Evolutionary conservation across 305 asterid species (phyloP).

Genomic region (Fraxinus sp.): DNA sequence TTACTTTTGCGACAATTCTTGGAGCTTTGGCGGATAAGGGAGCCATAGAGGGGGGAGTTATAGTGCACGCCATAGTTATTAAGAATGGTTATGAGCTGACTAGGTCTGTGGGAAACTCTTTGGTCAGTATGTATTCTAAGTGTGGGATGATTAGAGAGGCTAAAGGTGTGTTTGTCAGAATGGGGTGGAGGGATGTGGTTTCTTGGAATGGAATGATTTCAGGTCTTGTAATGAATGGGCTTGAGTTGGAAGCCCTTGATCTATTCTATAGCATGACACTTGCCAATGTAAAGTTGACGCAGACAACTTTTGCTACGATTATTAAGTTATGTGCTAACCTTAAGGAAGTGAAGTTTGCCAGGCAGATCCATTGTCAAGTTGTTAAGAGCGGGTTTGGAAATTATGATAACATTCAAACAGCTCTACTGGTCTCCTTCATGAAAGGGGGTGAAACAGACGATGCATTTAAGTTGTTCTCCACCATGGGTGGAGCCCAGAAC

Average conservation of each 20-base stretch:
- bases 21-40: constrained; percentile 75
- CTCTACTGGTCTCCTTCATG: constrained; percentile 75
- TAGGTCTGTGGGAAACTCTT: constrained; percentile 66
- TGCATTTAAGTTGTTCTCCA: constrained; percentile 60
- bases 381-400: constrained; percentile 50
- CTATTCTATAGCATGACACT: constrained; percentile 59
- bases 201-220: constrained; percentile 97
- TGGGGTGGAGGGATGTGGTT: constrained; percentile 52
- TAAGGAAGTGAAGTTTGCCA: constrained; percentile 56
- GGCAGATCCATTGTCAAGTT: constrained; percentile 67
- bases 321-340: constrained; percentile 68
- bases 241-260: constrained; percentile 60
- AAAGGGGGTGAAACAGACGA: constrained; percentile 68
- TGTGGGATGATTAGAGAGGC: constrained; percentile 76
- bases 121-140: constrained; percentile 76
- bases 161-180: constrained; percentile 47
- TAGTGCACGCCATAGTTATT: constrained; percentile 59
- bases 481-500: constrained; percentile 38
- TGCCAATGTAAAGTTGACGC: constrained; percentile 55
- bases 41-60: constrained; percentile 53
- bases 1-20: constrained; percentile 68
- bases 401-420: constrained; percentile 56
- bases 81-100: constrained; percentile 59
- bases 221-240: constrained; percentile 69
- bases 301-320: constrained; percentile 49